Evolutionary conservation across 192 early-diverging fungal species (phyloP).

Genomic region (Linnemannia schmuckeri): DNA sequence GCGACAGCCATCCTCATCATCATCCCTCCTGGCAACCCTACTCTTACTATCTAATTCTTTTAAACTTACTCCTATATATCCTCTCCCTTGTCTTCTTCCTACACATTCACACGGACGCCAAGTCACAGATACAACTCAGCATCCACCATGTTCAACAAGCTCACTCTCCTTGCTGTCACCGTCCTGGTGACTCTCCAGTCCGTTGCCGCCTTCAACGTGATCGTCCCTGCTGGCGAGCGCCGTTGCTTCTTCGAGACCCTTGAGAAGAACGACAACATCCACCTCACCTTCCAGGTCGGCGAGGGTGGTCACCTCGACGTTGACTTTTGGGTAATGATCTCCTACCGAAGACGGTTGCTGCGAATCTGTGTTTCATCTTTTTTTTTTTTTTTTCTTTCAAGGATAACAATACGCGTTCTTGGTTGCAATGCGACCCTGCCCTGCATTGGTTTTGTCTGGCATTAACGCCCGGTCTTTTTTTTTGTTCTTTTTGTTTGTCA

Average conservation of each 20-base stretch:
- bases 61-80: too few species aligned
- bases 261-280: slow-evolving; percentile 69
- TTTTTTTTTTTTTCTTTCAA: background rate
- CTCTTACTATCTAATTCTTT: background rate
- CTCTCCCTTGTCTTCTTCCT: background rate
- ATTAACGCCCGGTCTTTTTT: background rate
- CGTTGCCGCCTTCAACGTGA: slow-evolving; percentile 45
- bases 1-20: background rate
- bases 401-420: background rate
- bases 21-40: background rate
- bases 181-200: slow-evolving; percentile 41
- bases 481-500: background rate
- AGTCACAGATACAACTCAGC: background rate
- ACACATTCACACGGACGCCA: background rate
- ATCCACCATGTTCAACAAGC: slow-evolving; percentile 33
- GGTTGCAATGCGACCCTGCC: background rate
- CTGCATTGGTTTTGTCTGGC: background rate
- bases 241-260: slow-evolving; percentile 78
- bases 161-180: slow-evolving; percentile 28
- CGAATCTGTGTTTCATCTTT: background rate
- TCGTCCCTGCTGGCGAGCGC: slow-evolving; percentile 48
- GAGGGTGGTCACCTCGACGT: slow-evolving; percentile 75
- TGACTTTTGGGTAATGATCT: slow-evolving; percentile 73
- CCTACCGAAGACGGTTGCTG: background rate
- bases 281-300: slow-evolving; percentile 78